Base-by-base conservation (phyloP, 2,329 filamentous ascomycete species). In the Cyphellophora europaea region DNA sequence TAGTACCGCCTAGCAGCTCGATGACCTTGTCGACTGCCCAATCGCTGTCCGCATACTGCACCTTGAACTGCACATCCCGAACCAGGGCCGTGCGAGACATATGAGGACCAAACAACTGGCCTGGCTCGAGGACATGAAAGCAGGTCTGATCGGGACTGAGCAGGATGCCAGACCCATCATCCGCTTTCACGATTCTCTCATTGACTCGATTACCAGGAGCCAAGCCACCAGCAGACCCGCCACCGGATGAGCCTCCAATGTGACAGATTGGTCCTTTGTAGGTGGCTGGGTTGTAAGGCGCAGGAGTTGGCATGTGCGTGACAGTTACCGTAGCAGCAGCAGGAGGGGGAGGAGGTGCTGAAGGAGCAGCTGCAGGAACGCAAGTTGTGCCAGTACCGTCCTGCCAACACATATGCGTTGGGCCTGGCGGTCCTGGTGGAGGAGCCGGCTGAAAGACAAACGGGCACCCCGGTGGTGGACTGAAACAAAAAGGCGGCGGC, bases 61-160 rank as follows among this genome's bases (percentile, higher is more conserved):
- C 65, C 32, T 65, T 59, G 48, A 72, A 72, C 1, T 58, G 50
- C 21, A 72, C 44, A 58, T 42, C 55, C 51, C 19, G 6, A 10
- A 18, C 19, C 12, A 32, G 19, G 10, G 16, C 19, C 11, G 30
- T 32, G 10, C 18, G 30, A 12, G 16, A 16, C 17, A 19, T 16
- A 12, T 32, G 30, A 8, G 21, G 21, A n/a, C 21, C 21, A 25
- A 25, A 25, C n/a, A 8, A n/a, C 6, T 19, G 40, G 15, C 37
- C 37, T 3, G 66, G 63, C 43, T 67, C 67, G 53, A 80, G 64
- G 2, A 79, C 61, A 45, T 78, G 73, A 5, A 78, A 59, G 43
- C 73, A 77, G 16, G 72, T 74, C 52, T 78, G 71, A 42, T 71
- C 63, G 0, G 58, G 48, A 0, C 72, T 66, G 55, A 77, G 79